A percentile compares a stretch with the other conserved stretches of the same genome.
Evolutionary conservation across 352 stramenopile species (phyloP).

Genomic region (Globisporangium lucens): DNA sequence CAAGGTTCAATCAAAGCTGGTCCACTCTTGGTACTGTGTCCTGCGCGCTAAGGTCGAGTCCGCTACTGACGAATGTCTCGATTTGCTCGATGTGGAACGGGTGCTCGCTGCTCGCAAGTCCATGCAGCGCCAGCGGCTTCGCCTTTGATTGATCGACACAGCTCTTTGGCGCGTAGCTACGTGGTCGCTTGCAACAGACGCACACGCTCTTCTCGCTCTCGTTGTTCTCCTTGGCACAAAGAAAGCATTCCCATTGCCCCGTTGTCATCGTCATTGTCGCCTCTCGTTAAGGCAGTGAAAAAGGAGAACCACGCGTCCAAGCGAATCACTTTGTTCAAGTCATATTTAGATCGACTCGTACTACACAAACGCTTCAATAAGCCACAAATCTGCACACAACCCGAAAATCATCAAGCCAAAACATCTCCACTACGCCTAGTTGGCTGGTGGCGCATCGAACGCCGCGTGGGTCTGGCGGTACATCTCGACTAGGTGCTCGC

Average conservation of each 20-base stretch:
- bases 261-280: not conserved
- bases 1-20: no score
- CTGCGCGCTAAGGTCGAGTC: not conserved
- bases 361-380: not conserved
- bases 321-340: not conserved
- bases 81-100: conserved; percentile 11
- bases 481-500: conserved; percentile 70
- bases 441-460: conserved; percentile 28
- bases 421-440: not conserved
- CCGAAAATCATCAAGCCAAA: not conserved
- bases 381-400: not conserved
- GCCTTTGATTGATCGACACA: conserved; percentile 8
- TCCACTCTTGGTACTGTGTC: conserved; percentile 2
- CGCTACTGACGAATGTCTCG: not conserved
- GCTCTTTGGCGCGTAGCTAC: conserved; percentile 11
- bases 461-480: conserved; percentile 69
- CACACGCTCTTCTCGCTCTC: conserved; percentile 4
- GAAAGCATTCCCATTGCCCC: conserved; percentile 11
- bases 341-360: not conserved
- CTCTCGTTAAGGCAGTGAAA: not conserved
- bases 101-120: conserved; percentile 4
- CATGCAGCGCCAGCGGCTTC: conserved; percentile 14
- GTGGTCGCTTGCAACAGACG: conserved; percentile 13
- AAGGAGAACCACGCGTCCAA: not conserved
- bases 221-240: conserved; percentile 16